Base-by-base conservation (phyloP, 2,329 filamentous ascomycete species). In the Calycina marina region DNA sequence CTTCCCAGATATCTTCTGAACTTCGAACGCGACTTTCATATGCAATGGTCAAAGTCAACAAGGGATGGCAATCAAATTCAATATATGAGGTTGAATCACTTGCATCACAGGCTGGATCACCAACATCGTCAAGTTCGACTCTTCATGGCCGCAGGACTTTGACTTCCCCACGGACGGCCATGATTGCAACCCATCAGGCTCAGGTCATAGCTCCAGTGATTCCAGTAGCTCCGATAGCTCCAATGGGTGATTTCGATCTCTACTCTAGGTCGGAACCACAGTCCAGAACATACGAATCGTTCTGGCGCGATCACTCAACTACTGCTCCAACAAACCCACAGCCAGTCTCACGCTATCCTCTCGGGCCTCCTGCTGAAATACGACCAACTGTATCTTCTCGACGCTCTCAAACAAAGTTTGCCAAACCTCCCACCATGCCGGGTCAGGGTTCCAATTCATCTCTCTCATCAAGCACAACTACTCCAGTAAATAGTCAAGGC, bases 1-100 rank as follows among this genome's bases (percentile, higher is more conserved):
- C 51, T 25, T 16, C 11, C 27, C 33, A 54, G 51, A 43, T 54
- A 20, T 51, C 51, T 22, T 44, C 76, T 34, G 80, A 88, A 50
- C 67, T 96, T 32, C 79, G 77, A 51, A 77, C 84, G 31, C 79
- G 84, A 47, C 67, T 96, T 16, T 83, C 84, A 5, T 94, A 94
- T 55, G 88, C 88, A 42, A 90, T 93, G 69, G 69, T 92, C 51
- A 94, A 93, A 56, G 80, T 94, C 25, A 83, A 84, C 52, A 76
- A 92, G 50, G 84, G 83, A 37, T 90, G 85, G 78, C 80, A 93
- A 56, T 69, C 76, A 30, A 74, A 78, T 41, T 74, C 73, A 12
- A 72, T 90, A 36, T 75, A 79, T 34, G 80, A 88, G 55, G 70
- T 88, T 17, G 83, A 88, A 56, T 72, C 70, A 28, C 58, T 83